phyloP scores from a whole-genome alignment of 1,284 basidiomycete species.

The Ustilago loliicola region DNA sequence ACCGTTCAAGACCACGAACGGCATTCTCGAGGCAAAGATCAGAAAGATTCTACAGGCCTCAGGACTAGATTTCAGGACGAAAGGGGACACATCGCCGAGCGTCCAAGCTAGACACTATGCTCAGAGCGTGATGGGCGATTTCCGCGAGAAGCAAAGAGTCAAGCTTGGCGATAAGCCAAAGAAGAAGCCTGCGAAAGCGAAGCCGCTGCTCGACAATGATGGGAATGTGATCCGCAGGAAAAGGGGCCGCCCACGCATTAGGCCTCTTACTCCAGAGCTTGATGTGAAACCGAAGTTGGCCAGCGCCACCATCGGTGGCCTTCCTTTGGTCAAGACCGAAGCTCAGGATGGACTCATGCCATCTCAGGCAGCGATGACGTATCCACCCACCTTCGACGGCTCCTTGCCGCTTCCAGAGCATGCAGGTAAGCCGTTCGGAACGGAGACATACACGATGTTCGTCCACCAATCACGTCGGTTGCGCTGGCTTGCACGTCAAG shows the following conservation, averaged over 20 bases:
- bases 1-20: not conserved
- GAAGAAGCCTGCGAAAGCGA: not conserved
- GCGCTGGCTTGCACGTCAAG: constrained; percentile 27
- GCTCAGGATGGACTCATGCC: not conserved
- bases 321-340: constrained; percentile 17
- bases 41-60: constrained; percentile 1
- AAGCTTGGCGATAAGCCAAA: not conserved
- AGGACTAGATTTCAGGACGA: not conserved
- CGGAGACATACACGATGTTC: constrained; percentile 40
- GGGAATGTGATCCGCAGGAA: constrained; percentile 11
- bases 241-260: constrained; percentile 20
- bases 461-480: constrained; percentile 20
- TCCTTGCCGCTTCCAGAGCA: constrained; percentile 16
- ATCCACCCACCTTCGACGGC: not conserved
- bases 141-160: not conserved
- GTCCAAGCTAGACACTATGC: not conserved
- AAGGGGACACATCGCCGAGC: not conserved
- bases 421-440: constrained; percentile 9
- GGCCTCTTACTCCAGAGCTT: not conserved
- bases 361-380: not conserved
- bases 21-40: constrained; percentile 1
- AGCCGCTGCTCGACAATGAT: constrained; percentile 9
- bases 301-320: not conserved
- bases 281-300: not conserved
- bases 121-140: not conserved